Percentiles rank a stretch among this genome's conserved stretches.
Conservation (phyloP, 768 basidiomycete species). For the Collybia sordida region DNA sequence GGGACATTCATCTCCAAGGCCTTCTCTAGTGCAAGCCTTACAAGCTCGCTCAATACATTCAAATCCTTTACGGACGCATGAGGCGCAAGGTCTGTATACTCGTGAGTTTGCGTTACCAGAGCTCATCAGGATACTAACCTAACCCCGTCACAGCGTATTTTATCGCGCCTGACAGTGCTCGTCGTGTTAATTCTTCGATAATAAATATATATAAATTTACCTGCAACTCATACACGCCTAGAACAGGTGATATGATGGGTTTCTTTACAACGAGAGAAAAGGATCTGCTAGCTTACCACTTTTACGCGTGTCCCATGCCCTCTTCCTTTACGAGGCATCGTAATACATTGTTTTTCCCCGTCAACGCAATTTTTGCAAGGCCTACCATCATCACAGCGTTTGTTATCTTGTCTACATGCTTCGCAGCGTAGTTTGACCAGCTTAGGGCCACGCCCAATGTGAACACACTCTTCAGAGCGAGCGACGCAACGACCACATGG, state of each 20-base stretch:
- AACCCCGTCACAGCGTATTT: constrained; percentile 59
- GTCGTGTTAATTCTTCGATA: background rate
- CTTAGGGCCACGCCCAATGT: constrained; percentile 56
- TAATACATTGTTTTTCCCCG: constrained; percentile 45
- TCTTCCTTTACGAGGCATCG: constrained; percentile 49
- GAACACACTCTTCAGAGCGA: constrained; percentile 54
- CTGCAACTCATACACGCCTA: constrained; percentile 66
- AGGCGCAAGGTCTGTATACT: constrained; percentile 44
- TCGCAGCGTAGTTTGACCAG: constrained; percentile 61
- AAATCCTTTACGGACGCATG: constrained; percentile 50
- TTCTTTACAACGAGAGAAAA: constrained; percentile 7
- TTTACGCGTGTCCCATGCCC: constrained; percentile 64
- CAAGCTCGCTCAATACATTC: constrained; percentile 54
- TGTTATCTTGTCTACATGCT: constrained; percentile 53
- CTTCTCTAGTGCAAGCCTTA: constrained; percentile 41
- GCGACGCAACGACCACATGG: constrained; percentile 61
- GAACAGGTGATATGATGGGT: constrained; percentile 8
- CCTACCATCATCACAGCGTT: constrained; percentile 57
- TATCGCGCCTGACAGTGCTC: constrained; percentile 47
- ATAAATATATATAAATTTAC: constrained; percentile 26
- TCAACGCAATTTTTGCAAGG: constrained; percentile 56
- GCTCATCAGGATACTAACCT: constrained; percentile 32
- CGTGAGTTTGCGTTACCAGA: background rate
- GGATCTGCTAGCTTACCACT: constrained; percentile 39
- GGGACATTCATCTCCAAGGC: constrained; percentile 42